phyloP scores from a whole-genome alignment of 2,329 filamentous ascomycete genomes.

The Microcera coccophila region DNA sequence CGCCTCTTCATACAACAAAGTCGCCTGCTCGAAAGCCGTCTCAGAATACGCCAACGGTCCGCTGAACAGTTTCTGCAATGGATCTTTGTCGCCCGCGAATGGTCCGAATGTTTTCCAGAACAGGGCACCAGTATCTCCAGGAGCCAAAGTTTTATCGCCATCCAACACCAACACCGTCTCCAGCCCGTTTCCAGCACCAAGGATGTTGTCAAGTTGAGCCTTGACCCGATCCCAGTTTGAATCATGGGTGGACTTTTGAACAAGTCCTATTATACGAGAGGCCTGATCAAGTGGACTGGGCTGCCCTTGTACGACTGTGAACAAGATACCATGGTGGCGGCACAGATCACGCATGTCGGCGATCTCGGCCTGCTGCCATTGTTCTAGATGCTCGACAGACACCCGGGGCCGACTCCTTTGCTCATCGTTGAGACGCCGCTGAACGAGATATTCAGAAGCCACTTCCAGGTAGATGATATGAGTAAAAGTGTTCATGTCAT shows the following conservation, averaged over 20 bases:
- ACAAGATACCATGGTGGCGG: constrained; percentile 43
- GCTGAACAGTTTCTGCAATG: constrained; percentile 45
- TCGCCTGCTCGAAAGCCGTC: constrained; percentile 51
- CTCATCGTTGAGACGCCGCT: constrained; percentile 38
- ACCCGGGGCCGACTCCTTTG: constrained; percentile 30
- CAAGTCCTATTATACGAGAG: constrained; percentile 4
- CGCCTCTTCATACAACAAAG: constrained; percentile 49
- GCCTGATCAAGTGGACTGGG: constrained; percentile 6
- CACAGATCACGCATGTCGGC: constrained; percentile 42
- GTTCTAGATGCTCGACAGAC: constrained; percentile 37
- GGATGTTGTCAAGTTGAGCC: constrained; percentile 30
- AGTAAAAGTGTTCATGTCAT: constrained; percentile 47
- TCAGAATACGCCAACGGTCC: constrained; percentile 48
- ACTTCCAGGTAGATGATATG: constrained; percentile 57
- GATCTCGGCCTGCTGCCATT: constrained; percentile 49
- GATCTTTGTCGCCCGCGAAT: constrained; percentile 4
- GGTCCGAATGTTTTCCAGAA: constrained; percentile 43
- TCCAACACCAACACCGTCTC: constrained; percentile 54
- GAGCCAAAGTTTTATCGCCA: constrained; percentile 52
- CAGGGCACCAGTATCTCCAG: constrained; percentile 45
- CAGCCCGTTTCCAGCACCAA: constrained; percentile 22
- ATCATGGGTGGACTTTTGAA: constrained; percentile 21
- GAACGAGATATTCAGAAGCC: constrained; percentile 32
- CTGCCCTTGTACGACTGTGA: constrained; percentile 34
- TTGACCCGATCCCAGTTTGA: constrained; percentile 35